Conservation (phyloP, 139 green algal genomes). For the Deuterostichococcus epilithicus region DNA sequence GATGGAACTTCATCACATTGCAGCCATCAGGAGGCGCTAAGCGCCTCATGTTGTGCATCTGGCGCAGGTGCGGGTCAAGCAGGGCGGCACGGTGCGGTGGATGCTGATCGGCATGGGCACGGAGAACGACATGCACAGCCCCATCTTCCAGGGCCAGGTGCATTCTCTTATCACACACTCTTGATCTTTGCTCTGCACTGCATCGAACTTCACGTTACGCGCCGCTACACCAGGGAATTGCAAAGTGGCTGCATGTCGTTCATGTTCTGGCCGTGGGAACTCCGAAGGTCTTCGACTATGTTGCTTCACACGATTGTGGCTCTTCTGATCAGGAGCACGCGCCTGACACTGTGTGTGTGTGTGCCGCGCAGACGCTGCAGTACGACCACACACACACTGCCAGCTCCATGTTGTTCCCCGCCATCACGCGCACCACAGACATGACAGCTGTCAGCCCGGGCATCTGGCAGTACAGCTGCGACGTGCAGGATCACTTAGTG, state of each 20-base stretch:
- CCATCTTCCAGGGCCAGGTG: slow-evolving; percentile 31
- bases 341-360: neutral
- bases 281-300: neutral
- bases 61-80: slow-evolving; percentile 23
- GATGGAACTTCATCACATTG: neutral
- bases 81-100: slow-evolving; percentile 20
- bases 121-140: slow-evolving; percentile 51
- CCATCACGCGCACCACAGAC: slow-evolving; percentile 19
- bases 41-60: slow-evolving; percentile 40
- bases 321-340: neutral
- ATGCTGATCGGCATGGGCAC: slow-evolving; percentile 38
- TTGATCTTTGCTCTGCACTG: neutral
- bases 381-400: neutral
- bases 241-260: neutral
- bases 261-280: neutral
- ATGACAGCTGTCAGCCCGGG: slow-evolving; percentile 2
- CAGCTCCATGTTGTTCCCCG: slow-evolving; percentile 33
- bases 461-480: slow-evolving; percentile 24
- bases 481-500: slow-evolving; percentile 33
- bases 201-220: neutral
- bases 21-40: neutral
- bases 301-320: neutral
- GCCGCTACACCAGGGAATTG: neutral
- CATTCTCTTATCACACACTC: neutral
- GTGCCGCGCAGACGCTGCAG: slow-evolving; percentile 6